Percentiles rank a stretch among this genome's conserved stretches.
These are phyloP conservation scores for Tinospora cordifolia DNA, from an alignment of 164 flowering plant species.

Conservation along the genomic window DNA sequence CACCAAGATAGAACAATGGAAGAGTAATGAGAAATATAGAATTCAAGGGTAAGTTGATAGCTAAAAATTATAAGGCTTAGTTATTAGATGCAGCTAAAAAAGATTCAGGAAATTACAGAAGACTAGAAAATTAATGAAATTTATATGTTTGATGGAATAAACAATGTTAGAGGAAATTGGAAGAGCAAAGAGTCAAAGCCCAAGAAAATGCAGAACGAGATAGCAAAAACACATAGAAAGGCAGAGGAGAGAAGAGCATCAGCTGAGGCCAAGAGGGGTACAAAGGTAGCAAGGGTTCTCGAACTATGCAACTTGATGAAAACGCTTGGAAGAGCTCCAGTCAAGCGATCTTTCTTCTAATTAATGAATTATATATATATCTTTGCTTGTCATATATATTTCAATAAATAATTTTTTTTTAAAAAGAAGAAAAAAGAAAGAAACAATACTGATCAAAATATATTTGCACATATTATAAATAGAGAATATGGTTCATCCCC, in stretches of 20 bases:
- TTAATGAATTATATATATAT: not conserved
- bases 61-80: too few species aligned
- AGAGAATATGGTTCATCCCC: too few species aligned
- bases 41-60: too few species aligned
- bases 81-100: too few species aligned
- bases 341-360: constrained; percentile 64
- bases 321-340: constrained; percentile 74
- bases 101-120: too few species aligned
- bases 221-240: constrained; percentile 71
- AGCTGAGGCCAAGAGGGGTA: constrained; percentile 85
- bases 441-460: too few species aligned
- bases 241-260: constrained; percentile 92
- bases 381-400: too few species aligned
- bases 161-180: constrained; percentile 91
- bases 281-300: constrained; percentile 63
- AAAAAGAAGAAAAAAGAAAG: not conserved
- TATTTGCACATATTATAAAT: not conserved
- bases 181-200: constrained; percentile 85
- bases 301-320: too few species aligned
- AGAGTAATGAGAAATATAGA: not conserved
- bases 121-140: too few species aligned
- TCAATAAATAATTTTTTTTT: too few species aligned
- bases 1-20: not conserved
- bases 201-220: constrained; percentile 82
- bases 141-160: too few species aligned